Conservation (phyloP, 352 stramenopile species). For the Phytophthora agathidicida region DNA sequence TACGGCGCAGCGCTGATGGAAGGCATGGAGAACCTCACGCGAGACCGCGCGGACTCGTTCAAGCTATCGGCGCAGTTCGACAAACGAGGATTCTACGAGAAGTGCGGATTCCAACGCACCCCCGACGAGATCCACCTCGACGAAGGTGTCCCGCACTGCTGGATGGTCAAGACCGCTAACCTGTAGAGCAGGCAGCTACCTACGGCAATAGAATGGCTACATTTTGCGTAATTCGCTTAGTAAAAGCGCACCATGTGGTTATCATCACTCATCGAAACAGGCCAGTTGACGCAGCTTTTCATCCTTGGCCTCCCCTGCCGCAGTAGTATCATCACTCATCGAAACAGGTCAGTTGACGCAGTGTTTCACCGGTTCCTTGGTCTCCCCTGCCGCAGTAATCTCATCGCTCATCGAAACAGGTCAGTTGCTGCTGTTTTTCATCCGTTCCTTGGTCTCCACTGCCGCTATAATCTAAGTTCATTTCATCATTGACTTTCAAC, state of each 20-base stretch:
- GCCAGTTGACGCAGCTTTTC: slow-evolving; percentile 16
- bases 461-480: slow-evolving; percentile 2
- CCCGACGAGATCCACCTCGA: slow-evolving; percentile 39
- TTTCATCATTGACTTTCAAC: slow-evolving; percentile 10
- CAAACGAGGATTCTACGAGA: slow-evolving; percentile 38
- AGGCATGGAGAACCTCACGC: slow-evolving; percentile 38
- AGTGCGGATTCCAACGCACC: slow-evolving; percentile 33
- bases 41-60: slow-evolving; percentile 37
- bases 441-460: slow-evolving; percentile 1
- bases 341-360: slow-evolving; percentile 27
- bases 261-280: slow-evolving; percentile 25
- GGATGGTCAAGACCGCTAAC: slow-evolving; percentile 34
- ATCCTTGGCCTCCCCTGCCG: slow-evolving; percentile 4
- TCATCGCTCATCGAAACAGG: slow-evolving; percentile 27
- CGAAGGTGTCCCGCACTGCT: slow-evolving; percentile 38
- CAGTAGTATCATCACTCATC: slow-evolving; percentile 14
- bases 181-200: slow-evolving; percentile 2
- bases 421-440: slow-evolving; percentile 16
- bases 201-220: slow-evolving; percentile 7
- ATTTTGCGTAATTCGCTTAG: not conserved
- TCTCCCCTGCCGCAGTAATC: not conserved
- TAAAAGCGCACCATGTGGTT: too few species aligned
- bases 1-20: slow-evolving; percentile 55
- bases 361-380: not conserved
- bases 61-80: slow-evolving; percentile 53